Percentiles rank a stretch among this genome's conserved stretches.
These are phyloP conservation scores for Emergomyces orientalis DNA, from an alignment of 2,329 filamentous ascomycete species.

Conservation along the genomic window DNA sequence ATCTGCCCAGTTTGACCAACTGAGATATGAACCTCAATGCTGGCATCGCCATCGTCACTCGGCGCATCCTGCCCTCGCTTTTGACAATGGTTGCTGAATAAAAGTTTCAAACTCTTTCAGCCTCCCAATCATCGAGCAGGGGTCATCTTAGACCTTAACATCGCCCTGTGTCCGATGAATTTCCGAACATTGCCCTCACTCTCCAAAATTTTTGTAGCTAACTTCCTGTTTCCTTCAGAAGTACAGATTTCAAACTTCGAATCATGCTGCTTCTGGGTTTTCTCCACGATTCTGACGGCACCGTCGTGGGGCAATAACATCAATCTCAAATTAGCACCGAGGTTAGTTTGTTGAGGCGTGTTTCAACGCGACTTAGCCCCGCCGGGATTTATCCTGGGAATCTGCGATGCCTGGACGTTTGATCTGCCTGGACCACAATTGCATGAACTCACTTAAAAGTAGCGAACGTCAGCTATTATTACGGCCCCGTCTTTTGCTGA, in stretches of 20 bases:
- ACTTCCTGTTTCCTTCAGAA: not conserved
- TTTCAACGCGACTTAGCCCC: constrained; percentile 3
- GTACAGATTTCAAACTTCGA: not conserved
- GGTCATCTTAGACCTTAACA: not conserved
- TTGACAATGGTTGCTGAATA: not conserved
- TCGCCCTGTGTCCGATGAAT: not conserved
- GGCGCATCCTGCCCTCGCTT: not conserved
- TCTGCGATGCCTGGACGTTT: not conserved
- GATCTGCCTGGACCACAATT: not conserved
- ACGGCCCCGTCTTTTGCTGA: not conserved
- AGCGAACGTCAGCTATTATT: not conserved
- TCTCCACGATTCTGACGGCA: not conserved
- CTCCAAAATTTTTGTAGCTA: not conserved
- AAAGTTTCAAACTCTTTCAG: not conserved
- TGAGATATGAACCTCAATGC: not conserved
- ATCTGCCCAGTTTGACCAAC: not conserved
- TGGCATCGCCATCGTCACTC: not conserved
- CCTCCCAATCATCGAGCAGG: not conserved
- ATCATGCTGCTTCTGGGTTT: not conserved
- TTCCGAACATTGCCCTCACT: not conserved
- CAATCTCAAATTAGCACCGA: constrained; percentile 4
- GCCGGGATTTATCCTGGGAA: not conserved
- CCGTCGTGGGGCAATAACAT: not conserved
- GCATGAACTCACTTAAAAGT: not conserved
- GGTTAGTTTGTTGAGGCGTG: constrained; percentile 3